Base-by-base conservation (phyloP, 2,329 filamentous ascomycete genomes). In the Trichoderma oligosporum region DNA sequence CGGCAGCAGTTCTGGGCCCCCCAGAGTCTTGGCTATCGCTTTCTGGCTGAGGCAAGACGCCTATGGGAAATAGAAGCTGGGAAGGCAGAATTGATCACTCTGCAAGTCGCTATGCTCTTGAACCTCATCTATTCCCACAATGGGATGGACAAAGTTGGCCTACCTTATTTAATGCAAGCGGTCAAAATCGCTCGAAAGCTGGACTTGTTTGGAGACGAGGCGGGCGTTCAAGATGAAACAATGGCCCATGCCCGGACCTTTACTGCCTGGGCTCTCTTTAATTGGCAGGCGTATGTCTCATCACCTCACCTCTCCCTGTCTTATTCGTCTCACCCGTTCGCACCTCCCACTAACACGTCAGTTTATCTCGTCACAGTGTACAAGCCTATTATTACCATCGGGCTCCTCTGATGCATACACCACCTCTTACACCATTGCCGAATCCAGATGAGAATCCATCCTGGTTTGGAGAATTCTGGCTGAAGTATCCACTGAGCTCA, bases 61-160 rank as follows among this genome's bases (percentile, higher is more conserved):
- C 65, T 74, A 0, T 71, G 71, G 64, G 70, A 73, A 48, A 45
- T 68, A 7, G 67, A 72, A 53, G 61, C 56, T 49, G 60, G 61
- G n/a, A 46, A 57, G 4, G 42, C 57, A 1, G 64, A 60, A 12
- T 47, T 74, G 8, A 68, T 67, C 8, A 69, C 68, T 4, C 64
- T 73, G 25, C 72, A 74, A 51, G 68, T 70, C 2, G 68, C 64
- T 3, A 39, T 67, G 7, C 48, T 74, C n/a, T 29, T 74, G 3
- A 67, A 62, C 29, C 48, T 70, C 33, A 58, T 66, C 22, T 62
- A 69, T 24, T 67, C 64, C 18, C 57, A 68, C 16, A 67, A 66
- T 22, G 67, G 70, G 7, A 61, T 67, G 22, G 73, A 74, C 53
- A 69, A 68, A 59, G 59, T 73, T n/a, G 73, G 73, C 1, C 65